Base-by-base conservation (phyloP, 306 rosid genomes). In the Pueraria montana region DNA sequence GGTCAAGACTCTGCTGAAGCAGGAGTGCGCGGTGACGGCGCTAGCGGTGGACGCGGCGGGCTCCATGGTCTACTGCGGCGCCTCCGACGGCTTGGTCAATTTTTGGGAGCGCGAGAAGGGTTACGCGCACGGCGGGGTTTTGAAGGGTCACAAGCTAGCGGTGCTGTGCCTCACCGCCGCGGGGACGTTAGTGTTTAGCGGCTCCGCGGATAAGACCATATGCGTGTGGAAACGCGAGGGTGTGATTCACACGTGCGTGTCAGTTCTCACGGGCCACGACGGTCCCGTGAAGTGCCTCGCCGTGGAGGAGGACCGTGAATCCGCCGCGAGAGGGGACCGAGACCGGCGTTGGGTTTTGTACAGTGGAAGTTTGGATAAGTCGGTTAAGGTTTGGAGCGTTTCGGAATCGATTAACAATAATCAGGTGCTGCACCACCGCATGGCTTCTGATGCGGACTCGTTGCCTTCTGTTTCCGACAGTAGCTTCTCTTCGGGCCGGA, bases 241-340 rank as follows among this genome's bases (percentile, higher is more conserved):
- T 1, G 36, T 58, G 23, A 78, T 86, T 0, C 99, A 96, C 88
- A 92, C 96, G 23, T 92, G 98, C 56, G 64, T 94, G 14, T 88
- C 97, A 0, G 90, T 94, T 70, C 77, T 94, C 53, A 86, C 94
- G 4, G 99, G 98, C 0, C 98, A 96, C 16, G 87, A 85, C 0
- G 99, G 98, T 1, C 98, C 99, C 0, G 97, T 96, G 1, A 96
- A 96, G 71, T 96, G 99, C 72, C 76, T 96, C 62, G 94, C 98
- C 1, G 95, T 90, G 34, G 94, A 90, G 83, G 76, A 78, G 53
- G 97, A 91, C 16, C 80, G 52, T 12, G 89, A 87, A 3, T 1
- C 83, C 30, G 50, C 55, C 2, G 49, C 46, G 1, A 66, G 11
- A 4, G 77, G 80, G 0, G 90, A 87, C 11, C 77, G 21, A 0